Conservation (phyloP, 768 basidiomycete species). For the Galerina marginata region DNA sequence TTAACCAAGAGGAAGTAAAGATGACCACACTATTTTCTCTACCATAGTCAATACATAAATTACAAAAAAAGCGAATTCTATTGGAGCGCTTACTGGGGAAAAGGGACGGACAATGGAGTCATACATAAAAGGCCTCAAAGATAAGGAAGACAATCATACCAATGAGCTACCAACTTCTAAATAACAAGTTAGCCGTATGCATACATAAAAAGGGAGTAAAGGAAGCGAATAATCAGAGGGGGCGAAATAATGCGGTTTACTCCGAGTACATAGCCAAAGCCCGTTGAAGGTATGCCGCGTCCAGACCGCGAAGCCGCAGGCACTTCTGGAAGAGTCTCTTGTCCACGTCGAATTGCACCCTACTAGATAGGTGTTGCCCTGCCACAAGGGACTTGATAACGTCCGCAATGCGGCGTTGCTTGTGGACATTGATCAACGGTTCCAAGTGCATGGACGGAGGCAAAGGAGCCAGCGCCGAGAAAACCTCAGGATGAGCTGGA, state of each 20-base stretch:
- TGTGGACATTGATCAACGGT: conserved; percentile 88
- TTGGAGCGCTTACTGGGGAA: not conserved
- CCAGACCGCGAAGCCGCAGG: conserved; percentile 70
- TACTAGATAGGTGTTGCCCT: conserved; percentile 82
- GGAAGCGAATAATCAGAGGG: not conserved
- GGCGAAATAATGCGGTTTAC: conserved; percentile 6
- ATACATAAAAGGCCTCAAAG: conserved; percentile 4
- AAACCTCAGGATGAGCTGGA: conserved; percentile 80
- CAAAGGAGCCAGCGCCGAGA: conserved; percentile 71
- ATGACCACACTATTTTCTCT: too few species aligned
- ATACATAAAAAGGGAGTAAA: not conserved
- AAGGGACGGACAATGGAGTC: not conserved
- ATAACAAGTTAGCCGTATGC: not conserved
- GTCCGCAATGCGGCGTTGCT: conserved; percentile 81
- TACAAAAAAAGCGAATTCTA: conserved; percentile 18
- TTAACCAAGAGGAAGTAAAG: too few species aligned
- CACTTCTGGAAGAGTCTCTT: conserved; percentile 80
- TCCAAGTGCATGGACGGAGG: conserved; percentile 82
- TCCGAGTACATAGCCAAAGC: conserved; percentile 27
- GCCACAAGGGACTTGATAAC: conserved; percentile 83
- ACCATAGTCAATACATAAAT: conserved; percentile 13
- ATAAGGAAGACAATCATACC: not conserved
- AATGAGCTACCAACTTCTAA: not conserved
- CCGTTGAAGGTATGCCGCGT: conserved; percentile 55
- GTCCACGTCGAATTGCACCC: conserved; percentile 71